Base-by-base conservation (phyloP, 306 rosid species). In the Astragalus membranaceus region DNA sequence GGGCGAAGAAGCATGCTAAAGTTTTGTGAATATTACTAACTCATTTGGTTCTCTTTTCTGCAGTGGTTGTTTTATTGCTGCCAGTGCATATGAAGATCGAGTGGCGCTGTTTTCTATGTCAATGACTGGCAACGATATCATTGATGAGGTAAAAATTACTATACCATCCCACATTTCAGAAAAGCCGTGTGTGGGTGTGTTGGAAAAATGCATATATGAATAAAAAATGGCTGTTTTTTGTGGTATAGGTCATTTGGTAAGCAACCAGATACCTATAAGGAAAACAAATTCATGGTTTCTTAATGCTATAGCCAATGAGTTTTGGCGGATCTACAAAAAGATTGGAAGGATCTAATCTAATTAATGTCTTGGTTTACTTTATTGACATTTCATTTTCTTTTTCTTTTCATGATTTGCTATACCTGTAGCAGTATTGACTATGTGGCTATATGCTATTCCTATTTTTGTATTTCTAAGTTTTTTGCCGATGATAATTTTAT, bases 11-110 rank as follows among this genome's bases (percentile, higher is more conserved):
- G 49, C 33, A 72, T 33, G 26, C 58, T 60, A 17, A 62, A 39
- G 35, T 53, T 73, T 43, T 67, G 60, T 41, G 26, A 48, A 47
- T 78, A 55, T 72, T 72, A 49, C 30, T 81, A 70, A 78, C 52
- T 60, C 67, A 6, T 14, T 7, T 41, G 64, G 33, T 71, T 79
- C 65, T 70, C 79, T 73, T 73, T 79, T 84, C 58, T 86, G 53
- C 92, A 90, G 97, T 84, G 98, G 98, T 84, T 88, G 96, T 83
- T 93, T 85, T 82, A 80, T 93, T 74, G 98, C 98, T 82, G 85
- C 79, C 65, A 88, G 98, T 75, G 96, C 96, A 60, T 93, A 85
- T 78, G 96, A 87, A 79, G 84, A 84, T 82, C 87, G 78, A 44
- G 42, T 90, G 90, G 97, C 90, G 57, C 68, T 93, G 72, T 84